phyloP scores from a whole-genome alignment of 2,329 filamentous ascomycete species.

The Didymella pinodella region DNA sequence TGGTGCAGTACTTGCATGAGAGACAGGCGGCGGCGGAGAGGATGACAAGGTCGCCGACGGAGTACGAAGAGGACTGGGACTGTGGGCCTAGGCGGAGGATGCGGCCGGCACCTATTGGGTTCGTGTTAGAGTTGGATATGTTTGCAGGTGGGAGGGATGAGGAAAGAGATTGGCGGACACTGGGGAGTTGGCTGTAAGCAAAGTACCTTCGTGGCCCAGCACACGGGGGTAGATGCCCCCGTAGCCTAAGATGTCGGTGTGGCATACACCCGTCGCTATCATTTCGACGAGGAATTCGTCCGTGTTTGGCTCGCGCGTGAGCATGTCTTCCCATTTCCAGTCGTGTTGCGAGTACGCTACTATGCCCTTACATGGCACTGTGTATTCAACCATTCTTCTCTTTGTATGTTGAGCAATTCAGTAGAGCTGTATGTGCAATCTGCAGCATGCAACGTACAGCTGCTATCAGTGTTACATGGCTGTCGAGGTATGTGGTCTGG shows the following conservation, averaged over 20 bases:
- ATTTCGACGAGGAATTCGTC: conserved; percentile 64
- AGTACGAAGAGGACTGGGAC: conserved; percentile 50
- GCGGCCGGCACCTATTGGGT: conserved; percentile 54
- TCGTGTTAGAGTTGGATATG: conserved; percentile 1
- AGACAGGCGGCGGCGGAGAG: conserved; percentile 59
- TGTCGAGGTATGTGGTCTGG: not conserved
- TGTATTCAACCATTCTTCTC: conserved; percentile 19
- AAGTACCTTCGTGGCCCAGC: conserved; percentile 60
- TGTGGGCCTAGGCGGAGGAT: conserved; percentile 55
- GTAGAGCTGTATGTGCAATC: not conserved
- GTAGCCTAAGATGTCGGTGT: conserved; percentile 57
- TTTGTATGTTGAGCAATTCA: not conserved
- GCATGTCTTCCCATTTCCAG: conserved; percentile 25
- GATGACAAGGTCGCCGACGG: conserved; percentile 57
- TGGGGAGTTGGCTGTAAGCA: no score
- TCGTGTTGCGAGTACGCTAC: conserved; percentile 27
- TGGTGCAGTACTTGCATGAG: conserved; percentile 57
- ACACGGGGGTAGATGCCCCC: conserved; percentile 55
- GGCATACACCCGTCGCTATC: conserved; percentile 63
- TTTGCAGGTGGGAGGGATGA: not conserved
- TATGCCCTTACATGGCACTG: conserved; percentile 27
- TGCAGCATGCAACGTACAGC: not conserved
- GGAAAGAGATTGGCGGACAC: not conserved
- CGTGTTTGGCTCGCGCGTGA: conserved; percentile 44
- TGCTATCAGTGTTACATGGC: not conserved